Evolutionary conservation across 495 filamentous ascomycete species (phyloP).

Genomic region (Hypoxylon fuscum): DNA sequence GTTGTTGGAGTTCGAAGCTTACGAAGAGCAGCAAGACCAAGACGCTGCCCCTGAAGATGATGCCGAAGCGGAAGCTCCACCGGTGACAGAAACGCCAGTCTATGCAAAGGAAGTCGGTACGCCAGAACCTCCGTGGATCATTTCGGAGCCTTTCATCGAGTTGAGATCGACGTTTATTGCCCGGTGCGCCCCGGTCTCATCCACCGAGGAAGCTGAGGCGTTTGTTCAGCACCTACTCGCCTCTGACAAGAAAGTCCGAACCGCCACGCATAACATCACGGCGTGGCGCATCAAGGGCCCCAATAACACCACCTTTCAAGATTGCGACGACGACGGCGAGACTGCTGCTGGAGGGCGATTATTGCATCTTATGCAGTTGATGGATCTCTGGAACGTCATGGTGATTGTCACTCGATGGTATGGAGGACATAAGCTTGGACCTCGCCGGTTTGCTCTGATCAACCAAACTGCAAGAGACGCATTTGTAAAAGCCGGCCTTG

Average conservation of each 20-base stretch:
- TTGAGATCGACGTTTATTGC: conserved; percentile 91
- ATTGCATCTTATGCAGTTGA: conserved; percentile 89
- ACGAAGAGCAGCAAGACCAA: conserved; percentile 26
- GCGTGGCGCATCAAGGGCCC: conserved; percentile 66
- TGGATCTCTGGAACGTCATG: conserved; percentile 91
- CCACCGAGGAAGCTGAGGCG: conserved; percentile 70
- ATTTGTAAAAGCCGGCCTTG: conserved; percentile 79
- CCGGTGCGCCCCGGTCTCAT: conserved; percentile 71
- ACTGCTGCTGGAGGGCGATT: conserved; percentile 89
- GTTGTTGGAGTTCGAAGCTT: conserved; percentile 32
- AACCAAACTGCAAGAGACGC: conserved; percentile 86
- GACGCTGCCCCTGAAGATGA: conserved; percentile 28
- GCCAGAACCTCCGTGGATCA: conserved; percentile 69
- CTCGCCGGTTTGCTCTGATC: conserved; percentile 88
- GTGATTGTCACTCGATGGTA: conserved; percentile 98
- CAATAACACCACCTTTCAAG: conserved; percentile 72
- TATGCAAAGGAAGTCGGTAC: conserved; percentile 16
- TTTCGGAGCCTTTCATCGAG: conserved; percentile 76
- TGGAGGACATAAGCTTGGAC: conserved; percentile 86
- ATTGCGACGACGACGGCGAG: conserved; percentile 96
- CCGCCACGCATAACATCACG: conserved; percentile 90
- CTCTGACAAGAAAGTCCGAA: conserved; percentile 81
- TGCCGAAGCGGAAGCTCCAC: conserved; percentile 6
- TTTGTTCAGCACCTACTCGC: conserved; percentile 77
- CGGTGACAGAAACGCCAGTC: background rate